A percentile compares a stretch with the other conserved stretches of the same genome.
These are phyloP conservation scores for Lipomyces mesembrius DNA, from an alignment of 805 yeast genomes.

Conservation along the genomic window DNA sequence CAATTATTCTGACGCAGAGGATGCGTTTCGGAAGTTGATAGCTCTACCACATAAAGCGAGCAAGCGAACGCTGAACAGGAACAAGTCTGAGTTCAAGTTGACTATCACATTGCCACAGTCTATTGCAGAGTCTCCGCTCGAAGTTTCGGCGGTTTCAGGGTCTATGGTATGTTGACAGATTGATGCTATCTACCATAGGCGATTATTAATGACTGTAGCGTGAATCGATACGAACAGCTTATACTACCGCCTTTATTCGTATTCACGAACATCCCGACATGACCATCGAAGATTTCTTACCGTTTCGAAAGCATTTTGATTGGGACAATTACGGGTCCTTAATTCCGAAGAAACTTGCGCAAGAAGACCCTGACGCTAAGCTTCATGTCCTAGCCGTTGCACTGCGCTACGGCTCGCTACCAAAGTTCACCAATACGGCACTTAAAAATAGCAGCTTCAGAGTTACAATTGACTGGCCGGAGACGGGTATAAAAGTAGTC, in stretches of 20 bases:
- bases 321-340: slow-evolving; percentile 3
- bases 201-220: background rate
- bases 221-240: background rate
- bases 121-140: background rate
- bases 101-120: background rate
- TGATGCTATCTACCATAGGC: background rate
- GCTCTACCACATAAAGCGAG: background rate
- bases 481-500: slow-evolving; percentile 7
- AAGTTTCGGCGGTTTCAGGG: background rate
- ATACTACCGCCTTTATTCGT: background rate
- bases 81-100: background rate
- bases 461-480: slow-evolving; percentile 26
- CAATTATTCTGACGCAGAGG: background rate
- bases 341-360: background rate
- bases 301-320: slow-evolving; percentile 12
- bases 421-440: slow-evolving; percentile 7
- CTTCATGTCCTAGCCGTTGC: slow-evolving; percentile 27
- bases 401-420: slow-evolving; percentile 28
- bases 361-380: slow-evolving; percentile 17
- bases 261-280: slow-evolving; percentile 1
- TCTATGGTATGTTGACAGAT: background rate
- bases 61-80: background rate
- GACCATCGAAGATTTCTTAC: slow-evolving; percentile 19
- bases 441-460: background rate
- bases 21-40: slow-evolving; percentile 6